A percentile compares a stretch with the other conserved stretches of the same genome.
Conservation (phyloP, 2,329 filamentous ascomycete genomes). For the Hymenoscyphus repandus region DNA sequence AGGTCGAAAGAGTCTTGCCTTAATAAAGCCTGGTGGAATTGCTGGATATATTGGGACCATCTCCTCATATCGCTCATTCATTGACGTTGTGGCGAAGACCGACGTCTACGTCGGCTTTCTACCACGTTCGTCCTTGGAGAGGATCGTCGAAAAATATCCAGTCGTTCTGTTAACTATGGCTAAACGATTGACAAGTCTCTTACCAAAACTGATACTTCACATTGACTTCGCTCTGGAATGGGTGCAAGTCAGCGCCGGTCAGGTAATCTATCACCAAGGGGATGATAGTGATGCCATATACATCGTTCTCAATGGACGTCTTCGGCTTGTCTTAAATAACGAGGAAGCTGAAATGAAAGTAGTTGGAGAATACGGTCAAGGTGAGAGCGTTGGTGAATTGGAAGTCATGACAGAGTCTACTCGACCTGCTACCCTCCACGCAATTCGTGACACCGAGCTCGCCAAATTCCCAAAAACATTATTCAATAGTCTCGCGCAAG, state of each 20-base stretch:
- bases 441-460: conserved; percentile 92
- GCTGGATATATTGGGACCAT: conserved; percentile 93
- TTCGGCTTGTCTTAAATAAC: conserved; percentile 78
- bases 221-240: conserved; percentile 98
- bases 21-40: conserved; percentile 91
- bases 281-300: conserved; percentile 99
- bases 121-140: conserved; percentile 76
- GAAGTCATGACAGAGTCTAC: conserved; percentile 94
- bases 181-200: conserved; percentile 82
- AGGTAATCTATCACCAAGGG: conserved; percentile 87
- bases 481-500: conserved; percentile 95
- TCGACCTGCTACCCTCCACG: conserved; percentile 86
- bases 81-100: conserved; percentile 94
- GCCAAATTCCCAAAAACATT: conserved; percentile 93
- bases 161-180: conserved; percentile 93
- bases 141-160: conserved; percentile 88
- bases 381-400: conserved; percentile 93
- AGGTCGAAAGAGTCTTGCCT: conserved; percentile 69
- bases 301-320: conserved; percentile 88
- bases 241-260: conserved; percentile 92
- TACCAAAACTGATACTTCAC: conserved; percentile 86
- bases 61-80: conserved; percentile 92
- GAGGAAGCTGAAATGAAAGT: conserved; percentile 79
- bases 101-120: conserved; percentile 97
- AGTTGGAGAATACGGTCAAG: conserved; percentile 89